These are phyloP conservation scores for Oryza coarctata DNA, from an alignment of 176 grass and related monocot genomes.

Conservation along the genomic window DNA sequence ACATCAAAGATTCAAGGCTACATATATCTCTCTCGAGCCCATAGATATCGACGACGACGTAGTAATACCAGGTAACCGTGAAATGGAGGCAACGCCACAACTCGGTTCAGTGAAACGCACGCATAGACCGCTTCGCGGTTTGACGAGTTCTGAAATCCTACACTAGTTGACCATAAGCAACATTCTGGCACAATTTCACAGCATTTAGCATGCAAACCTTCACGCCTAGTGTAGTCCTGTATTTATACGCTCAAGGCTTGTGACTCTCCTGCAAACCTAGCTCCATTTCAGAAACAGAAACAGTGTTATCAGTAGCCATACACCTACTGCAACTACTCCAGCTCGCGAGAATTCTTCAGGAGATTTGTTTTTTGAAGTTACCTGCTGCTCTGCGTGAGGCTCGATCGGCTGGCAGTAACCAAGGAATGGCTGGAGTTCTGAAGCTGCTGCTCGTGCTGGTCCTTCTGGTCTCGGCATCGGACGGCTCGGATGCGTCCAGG, in stretches of 20 bases:
- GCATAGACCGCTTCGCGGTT: not conserved
- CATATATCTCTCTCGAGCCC: too few species aligned
- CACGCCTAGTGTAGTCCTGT: not conserved
- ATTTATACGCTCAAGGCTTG: slow-evolving; percentile 10
- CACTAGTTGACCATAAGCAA: not conserved
- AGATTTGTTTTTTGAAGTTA: not conserved
- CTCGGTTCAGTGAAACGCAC: slow-evolving; percentile 2
- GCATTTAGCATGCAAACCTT: not conserved
- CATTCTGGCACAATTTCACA: not conserved
- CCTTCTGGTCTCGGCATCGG: not conserved
- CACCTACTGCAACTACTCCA: not conserved
- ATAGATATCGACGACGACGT: not conserved
- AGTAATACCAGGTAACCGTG: not conserved
- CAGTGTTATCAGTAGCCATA: not conserved
- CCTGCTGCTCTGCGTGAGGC: not conserved
- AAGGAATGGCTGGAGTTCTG: slow-evolving; percentile 2
- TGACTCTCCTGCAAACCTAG: not conserved
- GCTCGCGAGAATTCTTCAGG: too few species aligned
- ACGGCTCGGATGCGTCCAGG: slow-evolving; percentile 10
- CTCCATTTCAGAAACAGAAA: not conserved
- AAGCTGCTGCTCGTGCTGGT: not conserved
- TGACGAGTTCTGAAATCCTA: not conserved
- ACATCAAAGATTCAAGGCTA: not conserved
- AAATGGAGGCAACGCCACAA: not conserved
- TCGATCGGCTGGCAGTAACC: not conserved